Conservation (phyloP, 257 asterid genomes). For the Nicotiana knightiana region DNA sequence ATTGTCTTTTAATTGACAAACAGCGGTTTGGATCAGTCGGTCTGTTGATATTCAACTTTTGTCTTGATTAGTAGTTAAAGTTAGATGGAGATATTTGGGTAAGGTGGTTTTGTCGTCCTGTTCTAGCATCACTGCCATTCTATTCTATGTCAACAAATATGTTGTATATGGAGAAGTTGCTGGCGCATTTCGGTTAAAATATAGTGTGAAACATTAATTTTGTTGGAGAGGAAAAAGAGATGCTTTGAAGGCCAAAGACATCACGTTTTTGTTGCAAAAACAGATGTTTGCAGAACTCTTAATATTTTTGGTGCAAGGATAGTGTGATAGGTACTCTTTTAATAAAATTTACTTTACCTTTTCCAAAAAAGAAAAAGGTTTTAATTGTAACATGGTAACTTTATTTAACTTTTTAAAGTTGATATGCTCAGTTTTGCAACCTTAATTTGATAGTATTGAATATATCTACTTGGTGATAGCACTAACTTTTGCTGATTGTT, state of each 20-base stretch:
- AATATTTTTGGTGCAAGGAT: too few relatives aligned
- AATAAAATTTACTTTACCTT: too few relatives aligned
- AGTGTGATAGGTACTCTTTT: too few relatives aligned
- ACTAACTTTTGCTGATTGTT: neutral
- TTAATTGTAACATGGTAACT: neutral
- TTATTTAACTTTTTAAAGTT: neutral
- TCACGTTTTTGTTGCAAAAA: too few relatives aligned
- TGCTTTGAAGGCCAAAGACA: too few relatives aligned
- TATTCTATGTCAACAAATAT: neutral
- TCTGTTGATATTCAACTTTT: neutral
- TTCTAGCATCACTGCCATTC: neutral
- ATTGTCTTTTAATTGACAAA: neutral
- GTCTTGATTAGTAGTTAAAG: neutral
- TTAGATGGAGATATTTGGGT: neutral
- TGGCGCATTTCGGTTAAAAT: neutral
- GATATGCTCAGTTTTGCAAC: neutral
- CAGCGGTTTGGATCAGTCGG: neutral
- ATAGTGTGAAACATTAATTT: neutral
- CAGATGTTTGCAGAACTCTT: too few relatives aligned
- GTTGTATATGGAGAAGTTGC: neutral
- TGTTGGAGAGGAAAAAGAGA: too few relatives aligned
- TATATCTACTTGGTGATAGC: neutral
- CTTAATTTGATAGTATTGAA: neutral
- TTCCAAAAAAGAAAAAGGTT: neutral
- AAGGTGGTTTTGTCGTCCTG: neutral